phyloP scores from a whole-genome alignment of 2,329 filamentous ascomycete genomes.

The Aureobasidium sp. region DNA sequence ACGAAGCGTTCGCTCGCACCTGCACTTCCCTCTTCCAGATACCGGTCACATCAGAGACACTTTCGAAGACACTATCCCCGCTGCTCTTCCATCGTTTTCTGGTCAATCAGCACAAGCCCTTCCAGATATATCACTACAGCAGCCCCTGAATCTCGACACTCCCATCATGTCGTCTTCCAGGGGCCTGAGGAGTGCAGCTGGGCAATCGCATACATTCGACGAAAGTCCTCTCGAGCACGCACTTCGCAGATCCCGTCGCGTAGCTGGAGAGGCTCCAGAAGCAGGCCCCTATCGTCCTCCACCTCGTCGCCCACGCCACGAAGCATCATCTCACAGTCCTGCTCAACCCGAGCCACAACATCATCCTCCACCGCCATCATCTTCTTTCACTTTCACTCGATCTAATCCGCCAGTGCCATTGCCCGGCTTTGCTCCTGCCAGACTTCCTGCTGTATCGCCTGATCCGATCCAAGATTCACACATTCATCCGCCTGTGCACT shows the following conservation, averaged over 20 bases:
- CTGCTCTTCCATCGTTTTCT: neutral
- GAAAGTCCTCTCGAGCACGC: neutral
- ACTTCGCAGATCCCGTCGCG: conserved; percentile 11
- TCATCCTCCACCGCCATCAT: conserved; percentile 17
- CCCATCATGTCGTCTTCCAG: conserved; percentile 10
- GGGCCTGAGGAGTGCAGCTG: neutral
- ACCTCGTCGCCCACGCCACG: conserved; percentile 9
- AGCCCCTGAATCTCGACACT: neutral
- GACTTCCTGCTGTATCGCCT: neutral
- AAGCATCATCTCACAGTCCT: neutral
- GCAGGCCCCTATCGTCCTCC: conserved; percentile 5
- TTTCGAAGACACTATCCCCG: neutral
- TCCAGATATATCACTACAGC: neutral
- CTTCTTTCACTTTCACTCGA: conserved; percentile 13
- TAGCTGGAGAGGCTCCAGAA: conserved; percentile 16
- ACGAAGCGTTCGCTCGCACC: neutral
- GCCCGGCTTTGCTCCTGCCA: conserved; percentile 7
- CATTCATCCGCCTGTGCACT: neutral
- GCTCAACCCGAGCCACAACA: neutral
- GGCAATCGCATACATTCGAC: neutral
- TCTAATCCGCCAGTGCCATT: conserved; percentile 9
- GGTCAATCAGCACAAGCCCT: neutral
- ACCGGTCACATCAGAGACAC: neutral
- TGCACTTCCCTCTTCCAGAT: neutral
- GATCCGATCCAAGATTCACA: neutral